A percentile compares a stretch with the other conserved stretches of the same genome.
phyloP scores from a whole-genome alignment of 768 basidiomycete species.

The Tylopilus cervinicoccineus region DNA sequence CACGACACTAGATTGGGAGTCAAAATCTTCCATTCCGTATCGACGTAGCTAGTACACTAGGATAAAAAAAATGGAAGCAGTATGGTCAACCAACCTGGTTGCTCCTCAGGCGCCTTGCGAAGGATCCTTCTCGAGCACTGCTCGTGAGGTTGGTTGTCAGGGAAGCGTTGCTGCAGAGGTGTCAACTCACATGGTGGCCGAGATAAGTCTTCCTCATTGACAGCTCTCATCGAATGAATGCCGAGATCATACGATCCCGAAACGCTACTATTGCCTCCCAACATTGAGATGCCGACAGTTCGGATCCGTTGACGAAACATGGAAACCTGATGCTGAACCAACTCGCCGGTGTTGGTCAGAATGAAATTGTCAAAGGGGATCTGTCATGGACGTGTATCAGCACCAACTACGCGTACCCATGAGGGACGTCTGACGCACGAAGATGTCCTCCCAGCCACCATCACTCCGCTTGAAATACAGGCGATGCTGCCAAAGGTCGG shows the following conservation, averaged over 20 bases:
- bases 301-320: conserved; percentile 76
- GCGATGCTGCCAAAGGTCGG: conserved; percentile 93
- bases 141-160: background rate
- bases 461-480: conserved; percentile 70
- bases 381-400: conserved; percentile 36
- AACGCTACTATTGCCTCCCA: conserved; percentile 78
- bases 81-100: background rate
- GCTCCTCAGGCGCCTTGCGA: conserved; percentile 20
- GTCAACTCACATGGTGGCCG: conserved; percentile 26
- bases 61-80: background rate
- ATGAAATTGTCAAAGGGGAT: conserved; percentile 79
- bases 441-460: conserved; percentile 77
- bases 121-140: conserved; percentile 26
- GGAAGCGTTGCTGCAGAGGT: background rate
- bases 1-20: conserved; percentile 3
- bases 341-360: conserved; percentile 68
- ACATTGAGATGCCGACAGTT: conserved; percentile 80
- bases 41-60: background rate
- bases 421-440: conserved; percentile 48
- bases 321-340: conserved; percentile 62
- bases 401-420: background rate
- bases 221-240: conserved; percentile 75
- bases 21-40: conserved; percentile 2
- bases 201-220: conserved; percentile 65
- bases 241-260: conserved; percentile 80